These are phyloP conservation scores for Aureobasidium sp. DNA, from an alignment of 2,329 filamentous ascomycete species.

Conservation along the genomic window DNA sequence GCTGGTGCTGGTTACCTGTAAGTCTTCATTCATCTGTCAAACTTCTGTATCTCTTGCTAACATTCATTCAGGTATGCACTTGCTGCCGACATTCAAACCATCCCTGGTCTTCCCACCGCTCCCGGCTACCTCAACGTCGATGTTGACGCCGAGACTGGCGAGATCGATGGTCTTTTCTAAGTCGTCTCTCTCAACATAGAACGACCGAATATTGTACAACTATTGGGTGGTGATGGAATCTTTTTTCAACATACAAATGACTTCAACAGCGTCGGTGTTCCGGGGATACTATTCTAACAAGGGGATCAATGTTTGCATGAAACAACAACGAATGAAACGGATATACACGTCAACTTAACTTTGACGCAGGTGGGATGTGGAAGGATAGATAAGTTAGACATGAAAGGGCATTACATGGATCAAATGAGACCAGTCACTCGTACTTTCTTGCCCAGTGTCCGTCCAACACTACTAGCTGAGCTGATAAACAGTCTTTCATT, in stretches of 20 bases:
- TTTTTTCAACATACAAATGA: conserved; percentile 15
- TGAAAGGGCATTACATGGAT: not conserved
- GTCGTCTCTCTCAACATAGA: conserved; percentile 9
- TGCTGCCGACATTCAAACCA: conserved; percentile 96
- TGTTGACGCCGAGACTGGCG: conserved; percentile 47
- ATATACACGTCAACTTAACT: conserved; percentile 13
- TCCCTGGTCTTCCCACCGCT: conserved; percentile 88
- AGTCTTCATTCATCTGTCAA: conserved; percentile 33
- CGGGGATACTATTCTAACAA: conserved; percentile 10
- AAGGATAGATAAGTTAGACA: not conserved
- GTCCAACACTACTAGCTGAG: too few species aligned
- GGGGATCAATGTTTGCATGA: conserved; percentile 8
- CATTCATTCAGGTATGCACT: conserved; percentile 64
- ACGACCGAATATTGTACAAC: not conserved
- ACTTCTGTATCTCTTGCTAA: not conserved
- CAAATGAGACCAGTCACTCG: not conserved
- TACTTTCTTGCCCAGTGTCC: not conserved
- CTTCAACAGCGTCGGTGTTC: conserved; percentile 18
- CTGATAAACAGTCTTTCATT: not conserved
- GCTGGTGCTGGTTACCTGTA: conserved; percentile 88
- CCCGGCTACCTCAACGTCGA: conserved; percentile 95
- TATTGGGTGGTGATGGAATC: not conserved
- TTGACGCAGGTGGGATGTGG: conserved; percentile 5
- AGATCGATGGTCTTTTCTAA: conserved; percentile 73
- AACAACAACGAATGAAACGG: conserved; percentile 1